phyloP scores from a whole-genome alignment of 441 rosid species.

The Bocquillonia castaneifolia region DNA sequence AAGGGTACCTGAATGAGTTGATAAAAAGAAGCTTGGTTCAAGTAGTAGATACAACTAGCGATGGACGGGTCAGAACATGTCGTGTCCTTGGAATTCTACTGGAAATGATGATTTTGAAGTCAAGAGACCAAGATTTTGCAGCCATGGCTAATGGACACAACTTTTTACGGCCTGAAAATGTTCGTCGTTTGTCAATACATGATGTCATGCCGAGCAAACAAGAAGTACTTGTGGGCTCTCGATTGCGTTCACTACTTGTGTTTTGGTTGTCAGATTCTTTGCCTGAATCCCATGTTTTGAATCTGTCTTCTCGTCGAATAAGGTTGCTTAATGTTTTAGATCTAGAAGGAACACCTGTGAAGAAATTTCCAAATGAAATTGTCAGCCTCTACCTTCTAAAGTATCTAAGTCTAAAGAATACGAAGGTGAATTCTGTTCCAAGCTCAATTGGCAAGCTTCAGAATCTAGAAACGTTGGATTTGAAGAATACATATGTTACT shows the following conservation, averaged over 20 bases:
- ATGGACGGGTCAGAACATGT: conserved; percentile 25
- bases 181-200: conserved; percentile 37
- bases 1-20: conserved; percentile 20
- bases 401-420: conserved; percentile 23
- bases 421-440: conserved; percentile 23
- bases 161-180: conserved; percentile 30
- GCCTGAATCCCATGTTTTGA: not conserved
- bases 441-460: conserved; percentile 26
- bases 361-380: conserved; percentile 18
- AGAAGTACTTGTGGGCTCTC: conserved; percentile 20
- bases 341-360: conserved; percentile 25
- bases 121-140: conserved; percentile 25
- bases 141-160: conserved; percentile 29
- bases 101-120: conserved; percentile 14
- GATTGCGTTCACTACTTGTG: conserved; percentile 40
- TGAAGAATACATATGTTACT: conserved; percentile 25
- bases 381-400: conserved; percentile 16
- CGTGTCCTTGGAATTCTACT: conserved; percentile 26
- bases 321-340: conserved; percentile 29
- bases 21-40: conserved; percentile 25
- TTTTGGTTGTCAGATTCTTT: conserved; percentile 25
- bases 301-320: conserved; percentile 3
- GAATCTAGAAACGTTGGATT: conserved; percentile 28
- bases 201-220: conserved; percentile 20
- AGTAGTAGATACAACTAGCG: conserved; percentile 12